Base-by-base conservation (phyloP, 352 stramenopile species). In the Phytophthora multivora region DNA sequence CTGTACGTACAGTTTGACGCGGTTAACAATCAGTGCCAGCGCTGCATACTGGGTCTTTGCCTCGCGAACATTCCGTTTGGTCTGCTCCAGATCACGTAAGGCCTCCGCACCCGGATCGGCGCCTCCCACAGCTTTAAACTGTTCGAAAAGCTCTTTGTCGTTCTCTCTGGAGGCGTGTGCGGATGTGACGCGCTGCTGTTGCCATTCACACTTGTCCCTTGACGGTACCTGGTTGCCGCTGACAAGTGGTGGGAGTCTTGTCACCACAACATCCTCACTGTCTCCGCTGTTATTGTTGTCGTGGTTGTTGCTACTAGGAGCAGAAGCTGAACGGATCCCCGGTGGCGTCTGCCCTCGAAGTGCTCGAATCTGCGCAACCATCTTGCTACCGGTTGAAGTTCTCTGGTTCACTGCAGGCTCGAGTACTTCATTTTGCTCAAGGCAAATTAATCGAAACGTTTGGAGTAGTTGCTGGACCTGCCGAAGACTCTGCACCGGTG, bases 101-200 rank as follows among this genome's bases (percentile, higher is more conserved):
- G 78, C 77, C 54, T 87, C 80, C 5, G 75, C 66, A 13, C 64
- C 61, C 3, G 73, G 71, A 28, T 75, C 40, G 5, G 56, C 50
- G 12, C 56, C 63, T 46, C 49, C 56, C 39, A 66, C 16, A 6
- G 67, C 43, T 52, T 77, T 81, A 55, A 90, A 90, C 19, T 49
- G 42, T n/a, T 83, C 66, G 31, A 82, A 85, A 10, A 89, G 68
- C 46, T 84, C 69, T 50, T 89, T 88, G 40, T 89, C 75, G 31
- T 48, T 79, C 52, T 62, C 28, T 28, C 30, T 16, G 30, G 21
- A 10, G 12, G 39, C 9, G 38, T 23, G 12, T 9, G 36, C 19
- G 26, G 50, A 18, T 48, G 51, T 23, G 13, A 16, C 38, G 2
- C 35, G 28, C n/a, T 52, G n/a, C 13, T 55, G 39, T 13, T 42